These are phyloP conservation scores for Pezicula carpinea DNA, from an alignment of 2,329 filamentous ascomycete species.

Conservation along the genomic window DNA sequence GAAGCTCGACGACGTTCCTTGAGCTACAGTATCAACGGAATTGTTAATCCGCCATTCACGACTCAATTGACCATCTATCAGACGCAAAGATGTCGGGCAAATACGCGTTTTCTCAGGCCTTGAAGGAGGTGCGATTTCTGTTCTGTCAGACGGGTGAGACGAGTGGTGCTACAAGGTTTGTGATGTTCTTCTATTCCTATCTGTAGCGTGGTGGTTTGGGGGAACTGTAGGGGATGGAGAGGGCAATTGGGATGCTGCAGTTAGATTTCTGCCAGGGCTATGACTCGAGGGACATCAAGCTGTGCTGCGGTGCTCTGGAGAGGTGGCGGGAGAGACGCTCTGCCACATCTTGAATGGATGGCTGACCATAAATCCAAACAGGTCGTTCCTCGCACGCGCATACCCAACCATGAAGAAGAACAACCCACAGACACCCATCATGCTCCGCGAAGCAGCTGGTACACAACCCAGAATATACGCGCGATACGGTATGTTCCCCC, in stretches of 20 bases:
- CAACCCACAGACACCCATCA: slow-evolving; percentile 89
- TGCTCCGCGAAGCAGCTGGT: slow-evolving; percentile 87
- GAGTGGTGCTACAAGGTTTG: slow-evolving; percentile 82
- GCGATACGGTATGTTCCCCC: slow-evolving; percentile 71
- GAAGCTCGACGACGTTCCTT: background rate
- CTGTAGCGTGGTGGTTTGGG: background rate
- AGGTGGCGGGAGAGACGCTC: background rate
- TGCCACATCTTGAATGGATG: too few relatives aligned
- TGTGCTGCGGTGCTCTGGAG: background rate
- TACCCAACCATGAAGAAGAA: slow-evolving; percentile 99
- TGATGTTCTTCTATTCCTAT: background rate
- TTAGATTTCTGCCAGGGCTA: background rate
- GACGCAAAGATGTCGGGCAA: slow-evolving; percentile 69
- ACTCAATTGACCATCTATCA: slow-evolving; percentile 6
- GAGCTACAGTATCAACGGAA: slow-evolving; percentile 1
- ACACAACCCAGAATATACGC: slow-evolving; percentile 84
- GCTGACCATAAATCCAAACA: slow-evolving; percentile 33
- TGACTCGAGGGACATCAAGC: too few relatives aligned
- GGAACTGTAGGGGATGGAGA: background rate
- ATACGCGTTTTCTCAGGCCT: slow-evolving; percentile 81
- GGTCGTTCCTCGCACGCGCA: slow-evolving; percentile 82
- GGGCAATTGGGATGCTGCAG: slow-evolving; percentile 1
- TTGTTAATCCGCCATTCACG: background rate
- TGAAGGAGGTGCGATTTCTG: slow-evolving; percentile 95
- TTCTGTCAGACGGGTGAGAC: slow-evolving; percentile 94